Percentiles rank a stretch among this genome's conserved stretches.
phyloP scores from a whole-genome alignment of 2,329 filamentous ascomycete genomes.

The Tolypocladium amazonense region DNA sequence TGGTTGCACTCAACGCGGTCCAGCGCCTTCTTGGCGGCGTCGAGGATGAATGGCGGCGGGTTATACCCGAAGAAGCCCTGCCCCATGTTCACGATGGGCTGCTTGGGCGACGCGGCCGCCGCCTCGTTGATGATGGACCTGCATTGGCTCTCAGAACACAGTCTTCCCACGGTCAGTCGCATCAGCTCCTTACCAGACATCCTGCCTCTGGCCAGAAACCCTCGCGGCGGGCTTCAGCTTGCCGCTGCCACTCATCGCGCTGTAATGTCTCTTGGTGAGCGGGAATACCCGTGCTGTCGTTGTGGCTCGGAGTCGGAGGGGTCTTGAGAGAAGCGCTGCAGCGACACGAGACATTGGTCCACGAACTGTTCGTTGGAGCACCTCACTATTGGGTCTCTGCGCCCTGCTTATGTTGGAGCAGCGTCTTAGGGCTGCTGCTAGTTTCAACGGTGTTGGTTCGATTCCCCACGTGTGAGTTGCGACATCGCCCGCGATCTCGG shows the following conservation, averaged over 20 bases:
- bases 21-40: conserved; percentile 83
- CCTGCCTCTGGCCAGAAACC: conserved; percentile 37
- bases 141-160: background rate
- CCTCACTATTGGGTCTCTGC: background rate
- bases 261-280: conserved; percentile 1
- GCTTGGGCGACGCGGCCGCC: conserved; percentile 49
- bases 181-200: conserved; percentile 35
- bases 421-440: background rate
- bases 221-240: conserved; percentile 40
- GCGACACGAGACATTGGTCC: conserved; percentile 5
- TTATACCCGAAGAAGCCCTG: conserved; percentile 84
- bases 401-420: background rate
- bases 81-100: conserved; percentile 56
- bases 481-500: conserved; percentile 5
- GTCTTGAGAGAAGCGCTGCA: conserved; percentile 1
- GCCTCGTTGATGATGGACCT: conserved; percentile 60
- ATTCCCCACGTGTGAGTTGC: conserved; percentile 1
- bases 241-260: conserved; percentile 29
- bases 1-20: conserved; percentile 95
- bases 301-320: background rate
- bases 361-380: background rate
- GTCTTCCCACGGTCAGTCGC: background rate
- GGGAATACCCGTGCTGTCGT: background rate
- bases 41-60: conserved; percentile 78
- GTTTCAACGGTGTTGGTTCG: background rate